Base-by-base conservation (phyloP, 805 yeast species). In the Lipomyces chichibuensis region DNA sequence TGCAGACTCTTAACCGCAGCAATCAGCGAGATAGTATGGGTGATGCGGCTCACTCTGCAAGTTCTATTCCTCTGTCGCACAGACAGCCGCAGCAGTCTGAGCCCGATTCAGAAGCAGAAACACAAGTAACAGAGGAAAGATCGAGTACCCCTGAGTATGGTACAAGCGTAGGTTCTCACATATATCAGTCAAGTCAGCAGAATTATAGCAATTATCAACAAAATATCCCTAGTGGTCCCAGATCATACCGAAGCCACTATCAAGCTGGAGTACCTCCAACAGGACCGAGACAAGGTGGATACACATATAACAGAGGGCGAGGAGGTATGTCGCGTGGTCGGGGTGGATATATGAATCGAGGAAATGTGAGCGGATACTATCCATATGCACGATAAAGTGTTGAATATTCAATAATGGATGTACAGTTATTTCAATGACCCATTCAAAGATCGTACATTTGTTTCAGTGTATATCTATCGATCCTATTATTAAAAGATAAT, bases 351-450 rank as follows among this genome's bases (percentile, higher is more conserved):
- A 11, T n/a, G 20, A 20, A 43, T 20, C 23, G 55, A 25, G 62
- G 62, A 35, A 43, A 23, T 20, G 35, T 7, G n/a, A 17, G 33
- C n/a, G 55, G 64, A 9, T 63, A 63, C 29, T 65, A 57, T 49
- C 67, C 66, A 2, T 64, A 66, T 52, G n/a, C 69, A n/a, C 64
- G 69, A 17, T 65, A 39, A 43, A 27, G 9, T 33, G 32, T 29
- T 29, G 32, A 29, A 29, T 39, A 3, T 32, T 3, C 32, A 23
- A 25, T 52, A 52, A 52, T 25, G 9, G 55, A 20, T 29, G 17
- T n/a, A 8, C 7, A 11, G 0, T 23, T n/a, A 14, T 13, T 1
- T 49, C 27, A 49, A 9, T 14, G 27, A 8, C 27, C 53, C 27
- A 37, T 29, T 60, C 59, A 60, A 27, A 43, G 57, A 20, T 27